These are phyloP conservation scores for Ophiosphaerella korrae DNA, from an alignment of 2,329 filamentous ascomycete genomes.

Conservation along the genomic window DNA sequence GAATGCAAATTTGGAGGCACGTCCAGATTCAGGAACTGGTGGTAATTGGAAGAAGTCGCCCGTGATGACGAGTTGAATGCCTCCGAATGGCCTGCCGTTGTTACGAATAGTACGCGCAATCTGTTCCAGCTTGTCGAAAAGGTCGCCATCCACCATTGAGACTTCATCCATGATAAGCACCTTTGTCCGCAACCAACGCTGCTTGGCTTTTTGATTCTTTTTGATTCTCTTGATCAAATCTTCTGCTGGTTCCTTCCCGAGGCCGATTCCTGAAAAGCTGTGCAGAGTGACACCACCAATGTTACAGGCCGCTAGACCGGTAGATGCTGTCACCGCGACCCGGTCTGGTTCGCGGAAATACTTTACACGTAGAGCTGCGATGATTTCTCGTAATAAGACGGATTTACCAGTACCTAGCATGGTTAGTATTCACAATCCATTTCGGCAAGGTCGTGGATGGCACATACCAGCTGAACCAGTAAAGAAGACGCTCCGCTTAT, in stretches of 20 bases:
- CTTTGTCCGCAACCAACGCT: constrained; percentile 86
- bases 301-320: constrained; percentile 93
- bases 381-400: constrained; percentile 91
- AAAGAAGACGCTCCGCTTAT: constrained; percentile 91
- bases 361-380: constrained; percentile 77
- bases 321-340: constrained; percentile 92
- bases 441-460: background rate
- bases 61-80: constrained; percentile 93
- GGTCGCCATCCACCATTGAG: constrained; percentile 96
- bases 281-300: constrained; percentile 95
- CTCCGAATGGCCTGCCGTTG: constrained; percentile 90
- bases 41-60: constrained; percentile 98
- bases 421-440: constrained; percentile 3
- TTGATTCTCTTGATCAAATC: constrained; percentile 89
- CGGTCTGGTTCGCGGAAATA: constrained; percentile 77
- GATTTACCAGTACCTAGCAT: constrained; percentile 82
- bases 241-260: constrained; percentile 85
- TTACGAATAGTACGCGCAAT: constrained; percentile 86
- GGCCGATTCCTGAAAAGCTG: constrained; percentile 92
- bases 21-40: constrained; percentile 80
- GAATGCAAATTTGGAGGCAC: constrained; percentile 86
- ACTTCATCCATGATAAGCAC: constrained; percentile 92
- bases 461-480: constrained; percentile 83
- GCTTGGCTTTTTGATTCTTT: constrained; percentile 83
- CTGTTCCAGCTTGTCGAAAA: constrained; percentile 94